Conservation (phyloP, 1,284 basidiomycete genomes). For the Ceratobasidium sp. region DNA sequence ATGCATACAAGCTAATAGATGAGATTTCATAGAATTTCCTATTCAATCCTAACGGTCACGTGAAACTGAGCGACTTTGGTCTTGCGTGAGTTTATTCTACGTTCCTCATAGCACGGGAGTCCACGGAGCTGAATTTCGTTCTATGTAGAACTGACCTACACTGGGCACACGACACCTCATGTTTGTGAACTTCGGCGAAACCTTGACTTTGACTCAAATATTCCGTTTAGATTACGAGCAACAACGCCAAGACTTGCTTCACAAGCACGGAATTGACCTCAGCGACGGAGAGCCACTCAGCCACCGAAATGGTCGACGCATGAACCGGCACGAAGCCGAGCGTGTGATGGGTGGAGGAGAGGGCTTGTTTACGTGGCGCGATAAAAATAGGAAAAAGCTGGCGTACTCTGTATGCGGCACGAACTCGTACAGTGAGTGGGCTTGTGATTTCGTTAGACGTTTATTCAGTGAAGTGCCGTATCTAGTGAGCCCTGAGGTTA, state of each 20-base stretch:
- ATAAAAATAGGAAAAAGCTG: constrained; percentile 90
- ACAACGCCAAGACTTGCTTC: constrained; percentile 86
- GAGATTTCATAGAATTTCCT: constrained; percentile 81
- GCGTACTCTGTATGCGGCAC: constrained; percentile 95
- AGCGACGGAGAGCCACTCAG: constrained; percentile 78
- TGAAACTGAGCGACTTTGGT: constrained; percentile 95
- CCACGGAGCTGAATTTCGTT: constrained; percentile 42
- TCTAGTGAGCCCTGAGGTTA: constrained; percentile 93
- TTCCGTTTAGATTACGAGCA: constrained; percentile 84
- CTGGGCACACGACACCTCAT: constrained; percentile 92
- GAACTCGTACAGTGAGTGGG: constrained; percentile 85
- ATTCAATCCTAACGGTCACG: constrained; percentile 91
- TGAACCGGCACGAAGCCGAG: constrained; percentile 82
- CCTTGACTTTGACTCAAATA: constrained; percentile 25
- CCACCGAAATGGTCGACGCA: constrained; percentile 69
- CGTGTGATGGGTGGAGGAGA: constrained; percentile 77
- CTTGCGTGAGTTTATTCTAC: constrained; percentile 74
- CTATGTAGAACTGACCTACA: constrained; percentile 77
- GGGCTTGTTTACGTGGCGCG: constrained; percentile 91
- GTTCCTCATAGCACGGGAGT: constrained; percentile 23
- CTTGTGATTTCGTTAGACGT: background rate
- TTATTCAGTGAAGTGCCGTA: constrained; percentile 1
- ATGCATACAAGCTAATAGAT: constrained; percentile 50
- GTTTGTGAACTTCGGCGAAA: constrained; percentile 57
- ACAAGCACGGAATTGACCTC: constrained; percentile 94